phyloP scores from a whole-genome alignment of 1,139 yeast genomes.

The Lodderomyces metapsilosis region DNA sequence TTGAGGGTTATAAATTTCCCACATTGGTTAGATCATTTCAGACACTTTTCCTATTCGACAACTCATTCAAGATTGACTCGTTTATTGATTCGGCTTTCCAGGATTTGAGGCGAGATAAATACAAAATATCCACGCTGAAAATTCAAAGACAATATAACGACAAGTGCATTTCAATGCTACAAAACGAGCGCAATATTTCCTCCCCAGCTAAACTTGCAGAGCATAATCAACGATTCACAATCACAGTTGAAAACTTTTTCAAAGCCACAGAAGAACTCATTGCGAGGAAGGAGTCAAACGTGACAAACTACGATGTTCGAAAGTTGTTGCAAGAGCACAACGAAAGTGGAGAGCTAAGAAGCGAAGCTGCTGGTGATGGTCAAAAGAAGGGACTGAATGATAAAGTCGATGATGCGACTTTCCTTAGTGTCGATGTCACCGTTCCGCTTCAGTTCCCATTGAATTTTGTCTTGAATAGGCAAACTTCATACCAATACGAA shows the following conservation, averaged over 20 bases:
- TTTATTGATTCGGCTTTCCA: slow-evolving; percentile 37
- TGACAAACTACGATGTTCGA: background rate
- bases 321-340: background rate
- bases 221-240: slow-evolving; percentile 28
- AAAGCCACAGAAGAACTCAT: slow-evolving; percentile 59
- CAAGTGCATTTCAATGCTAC: slow-evolving; percentile 2
- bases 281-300: slow-evolving; percentile 1
- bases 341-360: background rate
- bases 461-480: slow-evolving; percentile 68
- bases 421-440: slow-evolving; percentile 57
- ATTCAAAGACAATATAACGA: slow-evolving; percentile 26
- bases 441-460: slow-evolving; percentile 81
- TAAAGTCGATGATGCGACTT: slow-evolving; percentile 17
- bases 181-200: background rate
- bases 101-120: slow-evolving; percentile 36
- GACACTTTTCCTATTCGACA: slow-evolving; percentile 48
- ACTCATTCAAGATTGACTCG: slow-evolving; percentile 48
- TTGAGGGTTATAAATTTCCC: slow-evolving; percentile 58
- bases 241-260: slow-evolving; percentile 43
- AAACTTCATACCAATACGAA: slow-evolving; percentile 77
- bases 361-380: background rate
- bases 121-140: slow-evolving; percentile 30
- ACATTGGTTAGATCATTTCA: slow-evolving; percentile 50
- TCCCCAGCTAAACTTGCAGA: slow-evolving; percentile 18
- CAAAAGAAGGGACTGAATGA: background rate